Conservation (phyloP, 202 grass and related monocot genomes). For the Elaeis oleifera region DNA sequence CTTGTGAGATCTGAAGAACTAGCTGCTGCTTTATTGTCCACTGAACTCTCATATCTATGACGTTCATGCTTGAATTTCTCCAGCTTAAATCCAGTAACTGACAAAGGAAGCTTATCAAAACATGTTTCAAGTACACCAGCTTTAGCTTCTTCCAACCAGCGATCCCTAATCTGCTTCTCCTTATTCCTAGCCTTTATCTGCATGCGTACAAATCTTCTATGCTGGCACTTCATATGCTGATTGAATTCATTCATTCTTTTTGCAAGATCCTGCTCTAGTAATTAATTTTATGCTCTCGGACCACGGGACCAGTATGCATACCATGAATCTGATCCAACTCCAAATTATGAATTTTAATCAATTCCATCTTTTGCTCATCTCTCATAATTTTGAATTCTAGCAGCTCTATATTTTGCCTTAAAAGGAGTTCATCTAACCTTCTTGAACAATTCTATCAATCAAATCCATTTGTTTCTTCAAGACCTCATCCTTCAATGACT, state of each 20-base stretch:
- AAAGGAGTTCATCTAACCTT: constrained; percentile 39
- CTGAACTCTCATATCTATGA: too few relatives aligned
- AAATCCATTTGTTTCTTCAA: constrained; percentile 31
- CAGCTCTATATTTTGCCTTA: constrained; percentile 33
- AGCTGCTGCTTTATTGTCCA: neutral
- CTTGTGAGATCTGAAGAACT: constrained; percentile 9
- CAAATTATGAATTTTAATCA: constrained; percentile 19
- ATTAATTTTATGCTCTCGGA: constrained; percentile 24
- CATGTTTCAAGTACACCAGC: constrained; percentile 51
- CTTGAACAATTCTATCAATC: constrained; percentile 26
- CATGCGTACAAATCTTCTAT: constrained; percentile 31
- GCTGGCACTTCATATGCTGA: constrained; percentile 37
- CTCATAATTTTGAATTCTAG: constrained; percentile 32
- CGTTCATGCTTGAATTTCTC: constrained; percentile 31
- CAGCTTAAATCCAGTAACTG: constrained; percentile 33
- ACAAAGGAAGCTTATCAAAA: constrained; percentile 33
- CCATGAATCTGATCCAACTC: constrained; percentile 15
- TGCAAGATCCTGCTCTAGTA: constrained; percentile 29
- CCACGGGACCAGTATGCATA: constrained; percentile 19
- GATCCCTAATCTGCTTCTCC: constrained; percentile 38
- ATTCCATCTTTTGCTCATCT: constrained; percentile 25
- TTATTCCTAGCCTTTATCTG: constrained; percentile 56
- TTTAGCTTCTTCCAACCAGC: constrained; percentile 53
- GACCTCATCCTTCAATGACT: neutral
- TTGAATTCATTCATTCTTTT: constrained; percentile 28